A percentile compares a stretch with the other conserved stretches of the same genome.
phyloP scores from a whole-genome alignment of 2,329 filamentous ascomycete species.

The Cytospora paraplurivora region DNA sequence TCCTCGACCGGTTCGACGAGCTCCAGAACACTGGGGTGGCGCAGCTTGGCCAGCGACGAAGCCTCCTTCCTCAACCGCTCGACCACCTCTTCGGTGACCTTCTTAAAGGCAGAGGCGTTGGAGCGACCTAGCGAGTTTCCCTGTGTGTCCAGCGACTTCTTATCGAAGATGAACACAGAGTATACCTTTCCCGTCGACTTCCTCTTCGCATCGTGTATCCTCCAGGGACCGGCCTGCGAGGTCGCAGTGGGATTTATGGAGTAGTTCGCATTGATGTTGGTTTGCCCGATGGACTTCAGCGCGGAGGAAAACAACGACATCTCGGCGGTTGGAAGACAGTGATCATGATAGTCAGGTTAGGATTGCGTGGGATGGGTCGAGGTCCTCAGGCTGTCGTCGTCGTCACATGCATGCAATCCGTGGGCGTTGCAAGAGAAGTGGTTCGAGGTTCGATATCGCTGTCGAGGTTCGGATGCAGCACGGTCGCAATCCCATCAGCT shows the following conservation, averaged over 20 bases:
- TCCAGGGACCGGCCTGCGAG: slow-evolving; percentile 90
- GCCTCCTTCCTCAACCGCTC: slow-evolving; percentile 92
- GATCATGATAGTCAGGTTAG: slow-evolving; percentile 21
- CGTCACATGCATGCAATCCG: slow-evolving; percentile 21
- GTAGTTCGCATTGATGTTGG: slow-evolving; percentile 93
- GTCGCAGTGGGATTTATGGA: slow-evolving; percentile 73
- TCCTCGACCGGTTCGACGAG: slow-evolving; percentile 95
- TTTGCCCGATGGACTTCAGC: slow-evolving; percentile 86
- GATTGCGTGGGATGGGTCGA: slow-evolving; percentile 11
- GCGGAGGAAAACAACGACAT: slow-evolving; percentile 78
- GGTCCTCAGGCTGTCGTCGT: neutral
- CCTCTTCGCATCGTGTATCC: slow-evolving; percentile 96
- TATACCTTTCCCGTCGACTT: slow-evolving; percentile 88
- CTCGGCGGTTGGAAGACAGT: slow-evolving; percentile 36
- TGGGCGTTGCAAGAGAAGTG: neutral
- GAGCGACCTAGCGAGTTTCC: slow-evolving; percentile 60
- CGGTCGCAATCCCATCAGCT: neutral
- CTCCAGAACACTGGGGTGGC: slow-evolving; percentile 90
- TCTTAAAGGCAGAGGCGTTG: slow-evolving; percentile 71
- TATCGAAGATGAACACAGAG: slow-evolving; percentile 94
- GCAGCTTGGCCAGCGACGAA: slow-evolving; percentile 79
- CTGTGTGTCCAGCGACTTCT: slow-evolving; percentile 76
- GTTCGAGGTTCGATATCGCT: neutral
- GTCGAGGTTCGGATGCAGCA: neutral
- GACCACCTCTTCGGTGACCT: slow-evolving; percentile 83